Percentiles rank a stretch among this genome's conserved stretches.
Evolutionary conservation across 345 rosid species (phyloP).

Genomic region (Boechera stricta): DNA sequence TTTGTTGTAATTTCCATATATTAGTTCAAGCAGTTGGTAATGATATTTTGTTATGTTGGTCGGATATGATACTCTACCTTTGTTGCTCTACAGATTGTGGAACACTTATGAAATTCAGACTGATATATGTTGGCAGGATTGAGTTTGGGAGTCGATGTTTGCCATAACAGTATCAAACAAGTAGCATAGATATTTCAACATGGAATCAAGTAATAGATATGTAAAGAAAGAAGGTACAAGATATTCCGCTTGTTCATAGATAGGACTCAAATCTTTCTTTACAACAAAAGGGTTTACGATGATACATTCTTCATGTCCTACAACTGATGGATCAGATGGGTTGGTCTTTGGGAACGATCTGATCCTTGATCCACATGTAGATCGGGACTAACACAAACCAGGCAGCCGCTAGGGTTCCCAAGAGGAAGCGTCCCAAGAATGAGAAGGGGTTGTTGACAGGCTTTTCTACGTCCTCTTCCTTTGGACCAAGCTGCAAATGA

Average conservation of each 20-base stretch:
- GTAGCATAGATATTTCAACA: not conserved
- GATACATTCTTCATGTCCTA: constrained; percentile 1
- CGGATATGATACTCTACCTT: constrained; percentile 4
- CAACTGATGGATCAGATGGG: constrained; percentile 67
- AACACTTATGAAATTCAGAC: constrained; percentile 22
- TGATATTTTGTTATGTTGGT: constrained; percentile 16
- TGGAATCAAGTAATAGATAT: not conserved
- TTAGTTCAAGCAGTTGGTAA: not conserved
- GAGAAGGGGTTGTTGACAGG: constrained; percentile 68
- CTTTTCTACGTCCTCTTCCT: constrained; percentile 80
- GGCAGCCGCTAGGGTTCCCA: constrained; percentile 78
- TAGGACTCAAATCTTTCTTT: constrained; percentile 1
- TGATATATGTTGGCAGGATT: not conserved
- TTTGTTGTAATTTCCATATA: constrained; percentile 22
- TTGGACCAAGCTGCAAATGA: constrained; percentile 83
- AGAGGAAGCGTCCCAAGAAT: constrained; percentile 67
- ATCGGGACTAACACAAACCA: constrained; percentile 86
- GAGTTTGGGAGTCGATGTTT: not conserved
- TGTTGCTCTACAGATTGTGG: constrained; percentile 20
- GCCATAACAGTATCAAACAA: not conserved
- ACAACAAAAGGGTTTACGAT: not conserved
- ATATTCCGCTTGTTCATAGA: constrained; percentile 11
- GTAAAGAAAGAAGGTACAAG: not conserved
- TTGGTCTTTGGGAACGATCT: constrained; percentile 76
- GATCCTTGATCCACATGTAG: constrained; percentile 99